Evolutionary conservation across 441 rosid genomes (phyloP).

Genomic region (Erysimum cheiri): DNA sequence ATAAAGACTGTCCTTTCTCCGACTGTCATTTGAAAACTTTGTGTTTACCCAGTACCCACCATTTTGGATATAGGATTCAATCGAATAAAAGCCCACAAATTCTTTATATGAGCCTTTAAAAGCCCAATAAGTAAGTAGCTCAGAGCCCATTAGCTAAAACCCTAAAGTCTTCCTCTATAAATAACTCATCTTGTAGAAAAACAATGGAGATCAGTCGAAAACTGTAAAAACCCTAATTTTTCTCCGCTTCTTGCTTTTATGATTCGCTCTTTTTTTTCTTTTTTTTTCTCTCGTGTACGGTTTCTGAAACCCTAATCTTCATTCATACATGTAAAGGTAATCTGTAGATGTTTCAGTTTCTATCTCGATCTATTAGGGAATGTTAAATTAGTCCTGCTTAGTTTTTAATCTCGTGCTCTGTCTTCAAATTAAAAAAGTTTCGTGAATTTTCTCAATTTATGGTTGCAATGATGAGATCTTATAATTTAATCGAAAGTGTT

Average conservation of each 20-base stretch:
- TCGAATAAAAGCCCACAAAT: background rate
- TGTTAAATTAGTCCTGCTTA: background rate
- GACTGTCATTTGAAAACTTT: too few species aligned
- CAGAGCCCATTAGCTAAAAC: constrained; percentile 31
- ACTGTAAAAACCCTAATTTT: constrained; percentile 31
- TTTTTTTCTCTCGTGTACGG: background rate
- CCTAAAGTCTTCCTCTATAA: constrained; percentile 31
- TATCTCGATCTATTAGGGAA: background rate
- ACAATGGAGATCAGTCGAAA: background rate
- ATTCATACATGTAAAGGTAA: background rate
- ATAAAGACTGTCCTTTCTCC: too few species aligned
- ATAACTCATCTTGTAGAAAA: background rate
- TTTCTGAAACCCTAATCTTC: background rate
- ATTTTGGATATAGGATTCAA: too few species aligned
- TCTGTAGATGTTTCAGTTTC: background rate
- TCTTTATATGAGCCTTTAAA: background rate
- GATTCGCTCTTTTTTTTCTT: background rate
- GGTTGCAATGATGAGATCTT: constrained; percentile 63
- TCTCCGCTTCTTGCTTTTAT: background rate
- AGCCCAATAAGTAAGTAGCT: background rate
- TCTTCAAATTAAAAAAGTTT: background rate
- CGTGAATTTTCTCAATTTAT: background rate
- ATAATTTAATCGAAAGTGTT: constrained; percentile 40
- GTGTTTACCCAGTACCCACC: too few species aligned
- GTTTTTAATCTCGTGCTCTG: constrained; percentile 1